Percentiles rank a stretch among this genome's conserved stretches.
These are phyloP conservation scores for Brassica hybrid DNA, from an alignment of 441 rosid species.

Conservation along the genomic window DNA sequence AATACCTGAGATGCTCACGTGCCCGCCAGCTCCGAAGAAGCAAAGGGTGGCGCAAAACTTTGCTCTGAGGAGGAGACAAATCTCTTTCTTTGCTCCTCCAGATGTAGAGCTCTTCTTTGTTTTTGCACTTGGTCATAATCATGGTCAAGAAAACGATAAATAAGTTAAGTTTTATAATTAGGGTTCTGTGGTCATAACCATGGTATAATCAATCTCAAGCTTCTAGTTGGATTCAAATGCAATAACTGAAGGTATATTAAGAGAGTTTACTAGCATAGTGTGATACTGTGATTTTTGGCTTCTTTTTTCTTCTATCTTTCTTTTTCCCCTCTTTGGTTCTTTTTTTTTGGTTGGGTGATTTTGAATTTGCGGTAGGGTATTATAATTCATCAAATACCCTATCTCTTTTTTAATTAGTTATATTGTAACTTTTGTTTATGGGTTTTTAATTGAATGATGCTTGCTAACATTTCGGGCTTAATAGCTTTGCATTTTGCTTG, in stretches of 20 bases:
- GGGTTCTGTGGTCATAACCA: conserved; percentile 37
- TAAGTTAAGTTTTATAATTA: conserved; percentile 39
- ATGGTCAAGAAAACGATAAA: conserved; percentile 25
- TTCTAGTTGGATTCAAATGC: conserved; percentile 17
- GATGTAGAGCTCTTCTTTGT: conserved; percentile 88
- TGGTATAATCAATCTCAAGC: conserved; percentile 13
- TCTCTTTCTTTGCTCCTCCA: conserved; percentile 84
- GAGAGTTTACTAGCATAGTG: no score
- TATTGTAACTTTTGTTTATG: no score
- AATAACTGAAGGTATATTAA: conserved; percentile 28
- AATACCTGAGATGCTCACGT: conserved; percentile 72
- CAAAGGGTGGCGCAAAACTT: conserved; percentile 54
- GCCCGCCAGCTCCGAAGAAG: conserved; percentile 96
- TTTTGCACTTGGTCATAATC: conserved; percentile 44
- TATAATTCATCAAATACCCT: no score
- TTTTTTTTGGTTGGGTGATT: no score
- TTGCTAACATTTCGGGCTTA: conserved; percentile 25
- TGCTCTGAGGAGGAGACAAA: conserved; percentile 56
- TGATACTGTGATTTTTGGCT: no score
- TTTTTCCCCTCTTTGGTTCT: no score
- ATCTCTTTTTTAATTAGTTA: no score
- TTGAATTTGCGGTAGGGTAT: no score
- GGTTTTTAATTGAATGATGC: conserved; percentile 1
- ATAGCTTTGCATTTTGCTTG: conserved; percentile 25
- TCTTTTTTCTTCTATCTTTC: no score